Conservation (phyloP, 305 asterid genomes). For the Nicotiana rustica region DNA sequence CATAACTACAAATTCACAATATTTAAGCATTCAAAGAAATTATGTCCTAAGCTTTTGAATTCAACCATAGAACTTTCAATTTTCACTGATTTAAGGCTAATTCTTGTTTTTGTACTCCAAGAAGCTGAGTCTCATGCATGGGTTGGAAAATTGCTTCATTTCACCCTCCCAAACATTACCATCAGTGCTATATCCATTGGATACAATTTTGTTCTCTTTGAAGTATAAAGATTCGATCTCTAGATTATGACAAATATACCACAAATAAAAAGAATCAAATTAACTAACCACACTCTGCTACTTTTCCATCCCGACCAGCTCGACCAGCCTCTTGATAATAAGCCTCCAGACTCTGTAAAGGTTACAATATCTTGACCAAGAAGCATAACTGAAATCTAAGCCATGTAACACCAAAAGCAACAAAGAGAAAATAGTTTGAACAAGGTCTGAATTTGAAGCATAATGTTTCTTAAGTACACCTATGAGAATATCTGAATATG, state of each 20-base stretch:
- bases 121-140: neutral
- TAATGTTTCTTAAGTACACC: neutral
- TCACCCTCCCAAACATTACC: slow-evolving; percentile 16
- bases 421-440: slow-evolving; percentile 5
- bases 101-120: neutral
- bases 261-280: slow-evolving; percentile 28
- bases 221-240: slow-evolving; percentile 24
- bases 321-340: slow-evolving; percentile 93
- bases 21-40: slow-evolving; percentile 1
- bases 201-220: slow-evolving; percentile 21
- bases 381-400: neutral
- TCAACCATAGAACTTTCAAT: neutral
- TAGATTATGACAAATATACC: slow-evolving; percentile 17
- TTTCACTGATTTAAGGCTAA: neutral
- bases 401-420: slow-evolving; percentile 11
- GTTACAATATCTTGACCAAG: slow-evolving; percentile 14
- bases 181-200: neutral
- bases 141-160: slow-evolving; percentile 1
- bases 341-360: slow-evolving; percentile 77
- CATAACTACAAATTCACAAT: neutral
- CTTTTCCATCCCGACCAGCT: slow-evolving; percentile 84
- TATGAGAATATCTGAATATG: neutral
- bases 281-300: slow-evolving; percentile 75
- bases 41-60: slow-evolving; percentile 4
- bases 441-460: neutral